Base-by-base conservation (phyloP, 768 basidiomycete species). In the Hericium rajendrae region DNA sequence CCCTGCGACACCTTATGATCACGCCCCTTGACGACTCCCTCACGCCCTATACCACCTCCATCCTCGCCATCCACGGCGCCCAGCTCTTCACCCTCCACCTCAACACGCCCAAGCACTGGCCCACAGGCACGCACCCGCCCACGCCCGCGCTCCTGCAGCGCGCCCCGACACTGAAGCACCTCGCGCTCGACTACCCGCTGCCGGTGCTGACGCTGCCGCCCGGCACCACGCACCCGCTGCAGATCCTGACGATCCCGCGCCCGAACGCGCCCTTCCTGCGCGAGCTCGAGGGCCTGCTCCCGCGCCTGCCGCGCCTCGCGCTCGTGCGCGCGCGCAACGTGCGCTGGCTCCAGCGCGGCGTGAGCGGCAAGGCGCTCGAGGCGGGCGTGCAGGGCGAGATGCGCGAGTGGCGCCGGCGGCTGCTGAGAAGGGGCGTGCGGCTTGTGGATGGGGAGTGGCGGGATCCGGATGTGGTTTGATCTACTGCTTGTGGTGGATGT, bases 301-400 rank as follows among this genome's bases (percentile, higher is more conserved):
- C 81, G 4, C 73, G 69, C 3, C 69, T 91, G 18, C 86, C 86
- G 0, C 64, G 72, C 12, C 74, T 92, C 22, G 66, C 72, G 43
- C 75, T 78, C 8, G 71, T 92, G 18, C 78, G 85, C 15, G 74
- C 78, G 15, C 74, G 86, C 58, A 87, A 90, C 61, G 77, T 88
- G 16, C 80, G 81, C 37, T 91, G 89, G 88, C 69, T 91, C 38
- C 72, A 83, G 55, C 77, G 76, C 53, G 89, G 87, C 0, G 77
- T 91, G 68, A 82, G 78, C 8, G 71, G 70, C 0, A 74, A 77
- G 58, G 90, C 90, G 24, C 82, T 80, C 61, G 82, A 78, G 60
- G 79, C 89, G 6, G 90, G 90, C 8, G 78, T 89, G 13, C 89
- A 91, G 69, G 90, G 88, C 46, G 86, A 89, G 67, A 84, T 92